Evolutionary conservation across 352 stramenopile species (phyloP).

Genomic region (Pythium myriotylum): DNA sequence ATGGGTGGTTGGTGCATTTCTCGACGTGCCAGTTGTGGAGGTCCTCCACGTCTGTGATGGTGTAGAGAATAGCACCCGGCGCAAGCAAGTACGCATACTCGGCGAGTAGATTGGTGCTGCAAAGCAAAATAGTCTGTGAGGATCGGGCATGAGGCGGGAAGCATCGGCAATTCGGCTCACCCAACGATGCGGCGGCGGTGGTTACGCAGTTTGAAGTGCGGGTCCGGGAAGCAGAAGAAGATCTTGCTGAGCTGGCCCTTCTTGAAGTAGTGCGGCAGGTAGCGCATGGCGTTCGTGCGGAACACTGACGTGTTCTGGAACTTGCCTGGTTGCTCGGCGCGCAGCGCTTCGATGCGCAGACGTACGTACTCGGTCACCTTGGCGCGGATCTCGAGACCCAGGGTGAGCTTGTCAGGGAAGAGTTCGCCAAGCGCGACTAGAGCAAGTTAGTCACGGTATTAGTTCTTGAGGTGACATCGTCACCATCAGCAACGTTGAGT

Average conservation of each 20-base stretch:
- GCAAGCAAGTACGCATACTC: slow-evolving; percentile 98
- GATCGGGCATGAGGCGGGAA: no score
- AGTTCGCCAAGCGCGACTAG: slow-evolving; percentile 89
- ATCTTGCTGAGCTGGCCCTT: slow-evolving; percentile 94
- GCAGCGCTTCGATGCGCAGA: slow-evolving; percentile 89
- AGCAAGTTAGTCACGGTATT: slow-evolving; percentile 16
- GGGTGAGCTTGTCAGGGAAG: slow-evolving; percentile 93
- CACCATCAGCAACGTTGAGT: neutral
- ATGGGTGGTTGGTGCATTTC: slow-evolving; percentile 93
- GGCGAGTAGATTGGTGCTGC: slow-evolving; percentile 89
- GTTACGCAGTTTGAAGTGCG: slow-evolving; percentile 99
- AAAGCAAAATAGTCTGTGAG: neutral
- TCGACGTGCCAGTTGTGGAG: slow-evolving; percentile 97
- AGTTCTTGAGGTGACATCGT: neutral
- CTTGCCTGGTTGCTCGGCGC: slow-evolving; percentile 67
- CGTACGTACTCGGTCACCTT: slow-evolving; percentile 95
- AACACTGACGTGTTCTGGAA: slow-evolving; percentile 97
- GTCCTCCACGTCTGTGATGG: slow-evolving; percentile 98
- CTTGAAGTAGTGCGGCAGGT: slow-evolving; percentile 83
- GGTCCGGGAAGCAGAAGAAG: slow-evolving; percentile 99
- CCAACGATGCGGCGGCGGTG: slow-evolving; percentile 93
- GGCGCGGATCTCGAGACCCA: slow-evolving; percentile 97
- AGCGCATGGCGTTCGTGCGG: slow-evolving; percentile 96
- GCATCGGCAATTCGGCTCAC: slow-evolving; percentile 30
- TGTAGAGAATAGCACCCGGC: slow-evolving; percentile 94